Evolutionary conservation across 116 monocot genomes (phyloP).

Genomic region (Phalaenopsis hybrid): DNA sequence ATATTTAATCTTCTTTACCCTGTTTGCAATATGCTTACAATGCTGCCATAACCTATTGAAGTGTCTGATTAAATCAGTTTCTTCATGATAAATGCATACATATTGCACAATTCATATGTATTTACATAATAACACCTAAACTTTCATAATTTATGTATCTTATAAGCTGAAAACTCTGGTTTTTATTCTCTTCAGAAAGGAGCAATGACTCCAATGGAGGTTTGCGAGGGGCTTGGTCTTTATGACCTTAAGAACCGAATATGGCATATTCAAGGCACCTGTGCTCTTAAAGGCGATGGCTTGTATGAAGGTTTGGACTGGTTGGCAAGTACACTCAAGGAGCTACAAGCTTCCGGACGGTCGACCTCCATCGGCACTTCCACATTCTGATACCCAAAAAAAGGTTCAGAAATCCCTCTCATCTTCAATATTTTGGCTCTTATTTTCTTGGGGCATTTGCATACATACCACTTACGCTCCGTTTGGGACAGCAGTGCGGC

Average conservation of each 20-base stretch:
- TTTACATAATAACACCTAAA: no score
- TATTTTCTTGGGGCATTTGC: no score
- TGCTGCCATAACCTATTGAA: no score
- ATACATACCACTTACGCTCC: no score
- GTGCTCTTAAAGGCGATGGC: slow-evolving; percentile 84
- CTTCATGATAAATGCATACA: no score
- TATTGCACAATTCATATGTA: no score
- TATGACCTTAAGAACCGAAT: slow-evolving; percentile 61
- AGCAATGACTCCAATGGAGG: slow-evolving; percentile 94
- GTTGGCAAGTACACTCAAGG: slow-evolving; percentile 71
- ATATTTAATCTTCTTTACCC: no score
- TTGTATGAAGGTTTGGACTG: slow-evolving; percentile 97
- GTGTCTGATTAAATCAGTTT: no score
- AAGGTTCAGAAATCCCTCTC: background rate
- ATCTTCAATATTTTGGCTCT: background rate
- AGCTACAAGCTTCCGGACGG: slow-evolving; percentile 54
- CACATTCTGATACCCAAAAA: slow-evolving; percentile 13
- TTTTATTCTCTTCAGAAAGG: slow-evolving; percentile 54
- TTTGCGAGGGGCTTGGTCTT: slow-evolving; percentile 78
- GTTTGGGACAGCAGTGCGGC: no score
- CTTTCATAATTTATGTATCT: no score
- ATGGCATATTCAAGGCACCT: slow-evolving; percentile 96
- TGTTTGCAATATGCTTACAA: no score
- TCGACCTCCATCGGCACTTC: slow-evolving; percentile 30
- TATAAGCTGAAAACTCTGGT: no score